Evolutionary conservation across 495 filamentous ascomycete species (phyloP), one percentile per base, ranked within the genome.

Genomic region (Xylaria bambusicola): DNA sequence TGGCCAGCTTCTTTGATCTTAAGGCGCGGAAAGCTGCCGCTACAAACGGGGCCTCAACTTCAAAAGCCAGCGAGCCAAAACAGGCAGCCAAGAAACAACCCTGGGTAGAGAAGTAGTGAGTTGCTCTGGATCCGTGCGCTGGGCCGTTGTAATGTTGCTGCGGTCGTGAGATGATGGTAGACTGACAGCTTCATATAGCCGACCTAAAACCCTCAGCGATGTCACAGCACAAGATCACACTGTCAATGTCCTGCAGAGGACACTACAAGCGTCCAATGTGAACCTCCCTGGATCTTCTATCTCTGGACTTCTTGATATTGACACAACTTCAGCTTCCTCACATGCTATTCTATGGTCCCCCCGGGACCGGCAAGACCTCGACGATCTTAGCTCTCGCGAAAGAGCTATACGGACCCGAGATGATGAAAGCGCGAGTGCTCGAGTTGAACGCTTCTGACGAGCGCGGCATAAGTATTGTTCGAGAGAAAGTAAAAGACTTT

Each of bases 71-170:
- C 81, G 82, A 63, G 2, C 62, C 61, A 7, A 90, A 87, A 67
- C 85, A 90, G 60, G 81, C 76, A 20, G 78, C 76, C 33, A 82
- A 84, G 62, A 77, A 86, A 33, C 93, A 97, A 67, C 94, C 94
- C 61, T 99, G 94, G 94, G 93, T 98, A 52, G 95, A 98, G 80
- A 99, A 99, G 91, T 98, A 98, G 95, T 97, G 84, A 61, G 86
- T 68, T 12, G 36, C 42, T 60, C 24, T 36, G 7, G 23, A 42
- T 18, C n/a, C 10, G 29, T 33, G 29, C 29, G 29, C 29, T 10
- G 10, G 5, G 10, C n/a, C 10, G 29, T 10, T 10, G 10, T 33
- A 33, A 5, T 33, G 29, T 17, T 23, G 23, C 24, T 21, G 1
- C 18, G 17, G 31, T 15, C 2, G 20, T 15, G n/a, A 9, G 26